Evolutionary conservation across 371 early-diverging fungal species (phyloP), one percentile per base, ranked within the genome.

Genomic region (Mucor mucedo): DNA sequence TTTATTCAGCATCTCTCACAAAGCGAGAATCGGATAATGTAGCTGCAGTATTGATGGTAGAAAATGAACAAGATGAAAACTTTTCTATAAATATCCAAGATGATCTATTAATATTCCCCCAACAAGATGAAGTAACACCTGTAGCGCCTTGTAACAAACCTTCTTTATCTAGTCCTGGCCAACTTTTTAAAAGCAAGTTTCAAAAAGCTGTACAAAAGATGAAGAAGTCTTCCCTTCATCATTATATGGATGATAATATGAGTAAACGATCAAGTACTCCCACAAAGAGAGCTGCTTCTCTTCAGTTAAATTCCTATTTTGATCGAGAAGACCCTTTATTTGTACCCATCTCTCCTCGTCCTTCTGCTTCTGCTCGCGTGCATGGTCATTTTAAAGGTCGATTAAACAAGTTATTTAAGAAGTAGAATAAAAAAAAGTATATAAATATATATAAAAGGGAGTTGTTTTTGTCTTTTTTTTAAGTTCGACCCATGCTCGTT

Each of bases 351-450:
- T 53, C 58, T n/a, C 59, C 65, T 42, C 41, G 58, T 1, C 53
- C 54, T 7, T 65, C 65, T 21, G 52, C 48, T 38, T 65, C 65
- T 47, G 39, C 54, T 39, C 58, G 65, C 0, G 16, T 65, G 9
- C 58, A 65, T 32, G 59, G 53, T 21, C 58, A 58, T 39, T 44
- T 65, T 14, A 65, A 65, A 45, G 65, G 52, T n/a, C 52, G 58
- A 53, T 53, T 65, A 21, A 53, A 53, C 45, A 65, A 65, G 29
- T 5, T 65, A 47, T 58, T 65, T 11, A 65, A 53, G 38, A 64
- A 64, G 42, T 64, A 53, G 57, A 40, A 21, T 7, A 16, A 39
- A 21, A 39, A 39, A 7, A 21, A 8, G 7, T 35, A 11, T 13
- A 39, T 39, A 28, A 30, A 39, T 39, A 39, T 14, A 38, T 32